Conservation (phyloP, 202 grass and related monocot species). For the Elaeis oleifera region DNA sequence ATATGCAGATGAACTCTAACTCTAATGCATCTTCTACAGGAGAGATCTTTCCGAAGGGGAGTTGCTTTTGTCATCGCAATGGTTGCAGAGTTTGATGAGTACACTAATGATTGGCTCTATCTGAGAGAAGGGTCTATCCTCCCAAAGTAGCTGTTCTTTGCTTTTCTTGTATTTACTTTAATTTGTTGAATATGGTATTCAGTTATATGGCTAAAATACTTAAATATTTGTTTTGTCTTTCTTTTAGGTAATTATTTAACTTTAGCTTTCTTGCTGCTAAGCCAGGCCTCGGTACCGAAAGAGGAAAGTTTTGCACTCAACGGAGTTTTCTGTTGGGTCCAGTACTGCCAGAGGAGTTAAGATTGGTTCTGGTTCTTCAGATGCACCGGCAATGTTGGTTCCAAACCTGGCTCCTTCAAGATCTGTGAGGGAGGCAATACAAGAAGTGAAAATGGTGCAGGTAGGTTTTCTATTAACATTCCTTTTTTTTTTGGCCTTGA, state of each 20-base stretch:
- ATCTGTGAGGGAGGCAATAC: conserved; percentile 72
- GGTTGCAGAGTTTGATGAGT: conserved; percentile 91
- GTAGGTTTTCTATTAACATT: conserved; percentile 28
- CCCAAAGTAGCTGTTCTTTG: conserved; percentile 45
- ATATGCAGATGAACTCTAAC: neutral
- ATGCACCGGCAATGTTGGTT: conserved; percentile 67
- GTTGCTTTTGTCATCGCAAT: conserved; percentile 75
- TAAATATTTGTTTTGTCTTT: no score
- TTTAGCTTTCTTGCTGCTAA: conserved; percentile 1
- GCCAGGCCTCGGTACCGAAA: conserved; percentile 72
- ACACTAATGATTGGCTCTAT: conserved; percentile 97
- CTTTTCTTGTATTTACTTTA: conserved; percentile 2
- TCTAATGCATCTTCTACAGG: conserved; percentile 26
- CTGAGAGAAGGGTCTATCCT: conserved; percentile 79
- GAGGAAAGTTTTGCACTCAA: conserved; percentile 44
- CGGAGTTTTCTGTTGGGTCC: conserved; percentile 51
- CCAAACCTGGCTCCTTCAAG: conserved; percentile 74
- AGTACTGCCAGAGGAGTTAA: conserved; percentile 38
- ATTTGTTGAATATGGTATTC: neutral
- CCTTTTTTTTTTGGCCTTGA: no score
- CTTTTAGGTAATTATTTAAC: neutral
- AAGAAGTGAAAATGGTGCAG: conserved; percentile 96
- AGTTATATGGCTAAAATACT: no score
- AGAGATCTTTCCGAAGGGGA: conserved; percentile 62
- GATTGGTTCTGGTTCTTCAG: conserved; percentile 26